A percentile compares a stretch with the other conserved stretches of the same genome.
phyloP scores from a whole-genome alignment of 2,329 filamentous ascomycete genomes.

The Fusarium pseudocircinatum region DNA sequence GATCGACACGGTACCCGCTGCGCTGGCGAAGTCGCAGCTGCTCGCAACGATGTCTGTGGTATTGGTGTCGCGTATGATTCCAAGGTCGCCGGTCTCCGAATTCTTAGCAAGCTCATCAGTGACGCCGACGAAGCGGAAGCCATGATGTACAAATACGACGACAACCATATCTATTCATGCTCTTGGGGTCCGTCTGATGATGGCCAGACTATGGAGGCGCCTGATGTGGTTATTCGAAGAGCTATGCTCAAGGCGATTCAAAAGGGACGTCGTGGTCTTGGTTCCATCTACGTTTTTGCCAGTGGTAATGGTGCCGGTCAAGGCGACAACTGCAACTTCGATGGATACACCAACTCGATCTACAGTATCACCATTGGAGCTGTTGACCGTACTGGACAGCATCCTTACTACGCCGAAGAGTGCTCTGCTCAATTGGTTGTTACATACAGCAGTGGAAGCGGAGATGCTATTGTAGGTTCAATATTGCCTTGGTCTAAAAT shows the following conservation, averaged over 20 bases:
- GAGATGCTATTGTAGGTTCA: slow-evolving; percentile 77
- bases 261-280: slow-evolving; percentile 82
- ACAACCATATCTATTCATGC: slow-evolving; percentile 98
- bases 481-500: background rate
- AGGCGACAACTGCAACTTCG: slow-evolving; percentile 98
- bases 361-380: slow-evolving; percentile 98
- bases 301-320: slow-evolving; percentile 86
- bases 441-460: slow-evolving; percentile 91
- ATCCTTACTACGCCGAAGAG: slow-evolving; percentile 95
- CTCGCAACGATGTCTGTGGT: slow-evolving; percentile 91
- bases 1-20: slow-evolving; percentile 94
- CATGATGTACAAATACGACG: slow-evolving; percentile 89
- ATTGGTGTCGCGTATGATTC: slow-evolving; percentile 96
- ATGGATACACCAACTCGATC: slow-evolving; percentile 99
- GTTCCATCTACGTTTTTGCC: slow-evolving; percentile 96
- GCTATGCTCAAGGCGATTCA: slow-evolving; percentile 95
- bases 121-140: slow-evolving; percentile 93
- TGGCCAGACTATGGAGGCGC: slow-evolving; percentile 91
- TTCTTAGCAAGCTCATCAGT: slow-evolving; percentile 88
- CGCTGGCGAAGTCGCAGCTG: slow-evolving; percentile 92
- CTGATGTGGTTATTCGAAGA: slow-evolving; percentile 84
- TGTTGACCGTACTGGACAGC: slow-evolving; percentile 84
- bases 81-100: slow-evolving; percentile 89
- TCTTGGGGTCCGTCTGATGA: slow-evolving; percentile 98
- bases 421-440: slow-evolving; percentile 96